phyloP scores from a whole-genome alignment of 1,139 yeast genomes.

The Scheffersomyces parashehatae region DNA sequence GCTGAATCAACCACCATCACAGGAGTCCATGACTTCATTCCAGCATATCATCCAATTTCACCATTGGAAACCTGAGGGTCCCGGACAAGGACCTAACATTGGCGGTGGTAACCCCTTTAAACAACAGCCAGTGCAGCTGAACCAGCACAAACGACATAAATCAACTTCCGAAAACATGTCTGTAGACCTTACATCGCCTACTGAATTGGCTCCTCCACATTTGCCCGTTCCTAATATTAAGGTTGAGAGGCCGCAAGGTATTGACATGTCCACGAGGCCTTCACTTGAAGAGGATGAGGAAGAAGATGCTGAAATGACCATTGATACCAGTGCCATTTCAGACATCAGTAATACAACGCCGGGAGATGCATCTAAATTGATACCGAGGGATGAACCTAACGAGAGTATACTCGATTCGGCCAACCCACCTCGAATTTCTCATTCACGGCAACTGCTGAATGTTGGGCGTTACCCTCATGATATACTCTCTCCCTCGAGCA shows the following conservation, averaged over 20 bases:
- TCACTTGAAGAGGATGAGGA: slow-evolving; percentile 8
- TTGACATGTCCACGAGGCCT: neutral
- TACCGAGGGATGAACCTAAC: slow-evolving; percentile 7
- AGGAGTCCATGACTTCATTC: slow-evolving; percentile 52
- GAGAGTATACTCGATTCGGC: slow-evolving; percentile 8
- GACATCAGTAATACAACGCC: slow-evolving; percentile 7
- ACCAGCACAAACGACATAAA: slow-evolving; percentile 21
- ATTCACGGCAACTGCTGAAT: slow-evolving; percentile 14
- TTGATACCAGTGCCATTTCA: slow-evolving; percentile 6
- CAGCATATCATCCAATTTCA: slow-evolving; percentile 55
- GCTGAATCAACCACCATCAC: slow-evolving; percentile 41
- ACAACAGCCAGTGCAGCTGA: slow-evolving; percentile 10
- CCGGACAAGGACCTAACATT: slow-evolving; percentile 16
- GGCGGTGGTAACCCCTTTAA: slow-evolving; percentile 11
- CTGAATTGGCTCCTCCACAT: slow-evolving; percentile 6
- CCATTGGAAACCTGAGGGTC: slow-evolving; percentile 51
- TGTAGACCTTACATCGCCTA: slow-evolving; percentile 11
- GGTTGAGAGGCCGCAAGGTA: neutral
- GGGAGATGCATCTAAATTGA: slow-evolving; percentile 6
- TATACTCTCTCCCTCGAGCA: slow-evolving; percentile 13
- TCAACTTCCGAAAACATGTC: slow-evolving; percentile 16
- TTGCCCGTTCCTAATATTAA: neutral
- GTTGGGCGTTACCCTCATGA: slow-evolving; percentile 20
- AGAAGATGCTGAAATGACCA: slow-evolving; percentile 7
- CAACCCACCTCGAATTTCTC: slow-evolving; percentile 9